Percentiles rank a stretch among this genome's conserved stretches.
These are phyloP conservation scores for Thielaviopsis ethacetica DNA, from an alignment of 2,329 filamentous ascomycete species.

Conservation along the genomic window DNA sequence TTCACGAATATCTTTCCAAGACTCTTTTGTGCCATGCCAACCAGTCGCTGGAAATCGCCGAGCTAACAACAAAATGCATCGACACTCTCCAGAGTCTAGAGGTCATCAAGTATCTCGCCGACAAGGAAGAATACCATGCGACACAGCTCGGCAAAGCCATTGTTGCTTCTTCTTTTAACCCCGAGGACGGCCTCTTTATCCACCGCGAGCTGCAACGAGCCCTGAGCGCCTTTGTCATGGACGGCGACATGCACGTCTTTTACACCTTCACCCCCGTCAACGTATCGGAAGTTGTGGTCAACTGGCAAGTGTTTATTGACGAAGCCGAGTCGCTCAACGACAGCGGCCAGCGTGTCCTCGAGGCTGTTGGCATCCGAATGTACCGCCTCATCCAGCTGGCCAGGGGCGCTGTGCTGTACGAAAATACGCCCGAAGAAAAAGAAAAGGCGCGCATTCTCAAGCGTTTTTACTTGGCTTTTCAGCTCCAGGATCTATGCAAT, in stretches of 20 bases:
- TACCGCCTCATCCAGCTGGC: conserved; percentile 52
- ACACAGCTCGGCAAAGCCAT: conserved; percentile 54
- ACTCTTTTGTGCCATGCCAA: conserved; percentile 48
- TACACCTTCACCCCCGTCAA: conserved; percentile 65
- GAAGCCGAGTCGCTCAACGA: conserved; percentile 57
- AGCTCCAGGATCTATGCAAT: conserved; percentile 64
- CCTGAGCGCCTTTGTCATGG: conserved; percentile 59
- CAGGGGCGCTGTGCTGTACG: conserved; percentile 47
- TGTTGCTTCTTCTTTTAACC: conserved; percentile 55
- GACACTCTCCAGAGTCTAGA: conserved; percentile 36
- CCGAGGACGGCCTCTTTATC: conserved; percentile 59
- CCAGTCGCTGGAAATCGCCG: conserved; percentile 30
- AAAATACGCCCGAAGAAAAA: conserved; percentile 43
- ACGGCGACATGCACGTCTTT: conserved; percentile 64
- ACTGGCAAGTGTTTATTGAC: conserved; percentile 58
- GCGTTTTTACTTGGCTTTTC: conserved; percentile 58
- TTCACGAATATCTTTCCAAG: conserved; percentile 51
- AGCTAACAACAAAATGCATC: conserved; percentile 42
- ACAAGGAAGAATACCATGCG: conserved; percentile 36
- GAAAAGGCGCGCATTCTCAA: conserved; percentile 48
- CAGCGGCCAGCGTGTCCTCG: conserved; percentile 51
- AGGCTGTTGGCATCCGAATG: conserved; percentile 52
- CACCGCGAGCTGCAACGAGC: conserved; percentile 51
- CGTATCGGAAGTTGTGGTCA: conserved; percentile 32
- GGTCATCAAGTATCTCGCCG: conserved; percentile 28